phyloP scores from a whole-genome alignment of 2,329 filamentous ascomycete species.

The Ploettnerulaceae sp. region DNA sequence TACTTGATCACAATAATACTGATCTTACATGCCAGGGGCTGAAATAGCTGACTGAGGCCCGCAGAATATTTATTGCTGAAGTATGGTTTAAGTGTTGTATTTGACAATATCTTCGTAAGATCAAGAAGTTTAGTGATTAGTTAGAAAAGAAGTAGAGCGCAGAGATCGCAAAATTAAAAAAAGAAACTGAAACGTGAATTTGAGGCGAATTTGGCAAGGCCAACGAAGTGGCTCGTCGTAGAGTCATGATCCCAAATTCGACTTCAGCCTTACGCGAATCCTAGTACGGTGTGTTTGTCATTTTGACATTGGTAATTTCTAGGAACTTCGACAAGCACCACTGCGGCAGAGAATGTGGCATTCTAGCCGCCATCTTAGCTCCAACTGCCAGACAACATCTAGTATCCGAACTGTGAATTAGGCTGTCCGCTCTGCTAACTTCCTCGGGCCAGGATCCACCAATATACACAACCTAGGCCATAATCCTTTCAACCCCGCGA shows the following conservation, averaged over 20 bases:
- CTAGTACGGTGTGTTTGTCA: slow-evolving; percentile 28
- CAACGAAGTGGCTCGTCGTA: slow-evolving; percentile 5
- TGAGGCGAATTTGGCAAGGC: background rate
- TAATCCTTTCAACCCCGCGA: slow-evolving; percentile 29
- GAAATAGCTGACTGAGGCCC: slow-evolving; percentile 9
- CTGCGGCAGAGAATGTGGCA: slow-evolving; percentile 22
- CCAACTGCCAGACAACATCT: slow-evolving; percentile 1
- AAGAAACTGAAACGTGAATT: slow-evolving; percentile 13
- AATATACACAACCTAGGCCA: slow-evolving; percentile 27
- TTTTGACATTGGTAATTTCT: slow-evolving; percentile 30
- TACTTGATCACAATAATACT: background rate
- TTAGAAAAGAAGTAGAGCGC: slow-evolving; percentile 6
- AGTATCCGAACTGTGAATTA: background rate
- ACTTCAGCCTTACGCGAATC: slow-evolving; percentile 31
- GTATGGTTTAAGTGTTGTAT: background rate
- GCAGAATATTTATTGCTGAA: slow-evolving; percentile 5
- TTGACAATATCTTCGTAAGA: background rate
- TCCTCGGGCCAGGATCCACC: slow-evolving; percentile 21
- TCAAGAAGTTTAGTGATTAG: slow-evolving; percentile 8
- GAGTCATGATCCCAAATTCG: slow-evolving; percentile 7
- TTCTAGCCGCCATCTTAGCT: slow-evolving; percentile 11
- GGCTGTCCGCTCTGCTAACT: background rate
- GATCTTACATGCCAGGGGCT: slow-evolving; percentile 7
- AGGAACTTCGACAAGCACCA: slow-evolving; percentile 21
- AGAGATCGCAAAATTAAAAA: slow-evolving; percentile 6